Percentiles rank a stretch among this genome's conserved stretches.
phyloP scores from a whole-genome alignment of 345 rosid genomes.

The Melaleuca alternifolia region DNA sequence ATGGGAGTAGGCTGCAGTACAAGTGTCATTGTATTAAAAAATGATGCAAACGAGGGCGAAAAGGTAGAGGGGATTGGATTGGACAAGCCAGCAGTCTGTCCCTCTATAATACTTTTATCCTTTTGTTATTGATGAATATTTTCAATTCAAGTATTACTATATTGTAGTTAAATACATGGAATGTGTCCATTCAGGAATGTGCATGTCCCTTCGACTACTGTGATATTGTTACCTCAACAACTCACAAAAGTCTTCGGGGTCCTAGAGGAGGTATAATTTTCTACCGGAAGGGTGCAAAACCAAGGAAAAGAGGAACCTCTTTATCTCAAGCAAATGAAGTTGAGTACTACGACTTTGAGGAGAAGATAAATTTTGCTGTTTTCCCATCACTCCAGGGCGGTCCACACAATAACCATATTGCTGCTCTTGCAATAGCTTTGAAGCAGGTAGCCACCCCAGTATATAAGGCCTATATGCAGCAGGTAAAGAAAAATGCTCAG shows the following conservation, averaged over 20 bases:
- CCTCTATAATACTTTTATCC: neutral
- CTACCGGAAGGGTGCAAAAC: conserved; percentile 65
- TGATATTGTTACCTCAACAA: conserved; percentile 88
- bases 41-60: neutral
- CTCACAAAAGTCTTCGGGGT: conserved; percentile 88
- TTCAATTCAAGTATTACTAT: neutral
- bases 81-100: neutral
- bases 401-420: conserved; percentile 88
- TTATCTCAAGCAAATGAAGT: conserved; percentile 45
- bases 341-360: conserved; percentile 67
- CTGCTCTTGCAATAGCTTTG: conserved; percentile 70
- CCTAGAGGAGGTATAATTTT: conserved; percentile 93
- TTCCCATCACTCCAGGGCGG: conserved; percentile 93
- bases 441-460: conserved; percentile 68
- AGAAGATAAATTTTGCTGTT: conserved; percentile 79
- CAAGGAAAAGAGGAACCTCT: conserved; percentile 46
- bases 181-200: conserved; percentile 35
- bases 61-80: neutral
- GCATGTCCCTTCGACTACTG: conserved; percentile 75
- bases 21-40: neutral
- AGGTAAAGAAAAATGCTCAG: conserved; percentile 78
- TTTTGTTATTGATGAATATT: neutral
- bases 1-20: neutral
- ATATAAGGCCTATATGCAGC: conserved; percentile 74
- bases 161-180: neutral